These are phyloP conservation scores for Psilocybe mexicana DNA, from an alignment of 1,284 basidiomycete genomes.

Conservation along the genomic window DNA sequence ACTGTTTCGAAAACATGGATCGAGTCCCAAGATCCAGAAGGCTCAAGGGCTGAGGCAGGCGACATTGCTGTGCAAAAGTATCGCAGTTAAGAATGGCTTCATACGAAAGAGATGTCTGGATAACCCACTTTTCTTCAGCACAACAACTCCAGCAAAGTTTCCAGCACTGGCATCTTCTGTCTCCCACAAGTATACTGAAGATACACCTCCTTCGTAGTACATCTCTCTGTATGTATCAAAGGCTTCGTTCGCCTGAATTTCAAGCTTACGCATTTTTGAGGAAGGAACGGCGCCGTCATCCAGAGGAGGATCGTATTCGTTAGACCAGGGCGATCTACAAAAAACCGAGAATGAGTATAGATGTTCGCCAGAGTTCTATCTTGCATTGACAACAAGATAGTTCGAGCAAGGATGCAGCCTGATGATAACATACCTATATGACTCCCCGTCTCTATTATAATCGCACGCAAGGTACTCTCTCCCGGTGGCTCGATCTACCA, in stretches of 20 bases:
- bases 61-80: slow-evolving; percentile 51
- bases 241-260: slow-evolving; percentile 92
- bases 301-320: slow-evolving; percentile 88
- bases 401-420: not conserved
- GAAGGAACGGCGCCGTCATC: slow-evolving; percentile 88
- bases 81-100: not conserved
- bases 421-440: slow-evolving; percentile 69
- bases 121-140: slow-evolving; percentile 90
- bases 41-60: slow-evolving; percentile 54
- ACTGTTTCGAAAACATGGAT: slow-evolving; percentile 97
- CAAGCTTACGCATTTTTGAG: slow-evolving; percentile 84
- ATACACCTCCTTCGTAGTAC: slow-evolving; percentile 96
- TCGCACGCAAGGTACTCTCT: slow-evolving; percentile 95
- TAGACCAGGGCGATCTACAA: slow-evolving; percentile 92
- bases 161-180: slow-evolving; percentile 76
- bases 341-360: not conserved
- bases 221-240: slow-evolving; percentile 98
- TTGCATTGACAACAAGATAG: not conserved
- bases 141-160: slow-evolving; percentile 94
- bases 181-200: slow-evolving; percentile 99
- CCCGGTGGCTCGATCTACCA: slow-evolving; percentile 77
- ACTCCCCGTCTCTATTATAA: slow-evolving; percentile 96
- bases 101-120: not conserved
- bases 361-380: not conserved
- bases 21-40: slow-evolving; percentile 92